Percentiles rank a stretch among this genome's conserved stretches.
Evolutionary conservation across 176 grass and related monocot genomes (phyloP).

Genomic region (Aegilops speltoides): DNA sequence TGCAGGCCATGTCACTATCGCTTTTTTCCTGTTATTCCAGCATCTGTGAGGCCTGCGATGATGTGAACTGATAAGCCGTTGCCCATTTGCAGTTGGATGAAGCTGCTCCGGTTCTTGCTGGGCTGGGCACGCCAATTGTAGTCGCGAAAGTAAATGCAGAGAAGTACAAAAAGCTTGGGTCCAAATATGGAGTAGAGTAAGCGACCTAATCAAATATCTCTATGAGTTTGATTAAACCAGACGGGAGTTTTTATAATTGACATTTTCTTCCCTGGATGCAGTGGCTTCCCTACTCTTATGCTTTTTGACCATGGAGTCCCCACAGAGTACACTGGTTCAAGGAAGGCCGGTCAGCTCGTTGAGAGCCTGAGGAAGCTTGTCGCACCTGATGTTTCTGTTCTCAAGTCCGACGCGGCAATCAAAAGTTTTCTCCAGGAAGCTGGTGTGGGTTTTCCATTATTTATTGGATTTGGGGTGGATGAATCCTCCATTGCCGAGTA

Average conservation of each 20-base stretch:
- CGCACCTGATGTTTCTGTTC: constrained; percentile 64
- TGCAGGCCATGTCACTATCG: neutral
- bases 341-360: constrained; percentile 72
- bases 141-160: constrained; percentile 84
- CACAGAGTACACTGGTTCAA: constrained; percentile 73
- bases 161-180: constrained; percentile 73
- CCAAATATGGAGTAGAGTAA: constrained; percentile 89
- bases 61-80: constrained; percentile 15
- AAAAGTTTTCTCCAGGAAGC: constrained; percentile 62
- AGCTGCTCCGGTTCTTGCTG: constrained; percentile 64
- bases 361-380: constrained; percentile 77
- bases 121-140: constrained; percentile 54
- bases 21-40: neutral
- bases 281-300: constrained; percentile 89
- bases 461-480: constrained; percentile 79
- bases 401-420: constrained; percentile 57
- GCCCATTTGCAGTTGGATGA: constrained; percentile 65
- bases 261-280: constrained; percentile 41
- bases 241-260: neutral
- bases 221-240: neutral
- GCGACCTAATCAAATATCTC: constrained; percentile 3
- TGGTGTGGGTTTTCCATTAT: constrained; percentile 61
- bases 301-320: constrained; percentile 80
- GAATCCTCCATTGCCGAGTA: constrained; percentile 51
- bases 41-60: neutral